phyloP scores from a whole-genome alignment of 2,329 filamentous ascomycete genomes.

The Aspergillus terreus region DNA sequence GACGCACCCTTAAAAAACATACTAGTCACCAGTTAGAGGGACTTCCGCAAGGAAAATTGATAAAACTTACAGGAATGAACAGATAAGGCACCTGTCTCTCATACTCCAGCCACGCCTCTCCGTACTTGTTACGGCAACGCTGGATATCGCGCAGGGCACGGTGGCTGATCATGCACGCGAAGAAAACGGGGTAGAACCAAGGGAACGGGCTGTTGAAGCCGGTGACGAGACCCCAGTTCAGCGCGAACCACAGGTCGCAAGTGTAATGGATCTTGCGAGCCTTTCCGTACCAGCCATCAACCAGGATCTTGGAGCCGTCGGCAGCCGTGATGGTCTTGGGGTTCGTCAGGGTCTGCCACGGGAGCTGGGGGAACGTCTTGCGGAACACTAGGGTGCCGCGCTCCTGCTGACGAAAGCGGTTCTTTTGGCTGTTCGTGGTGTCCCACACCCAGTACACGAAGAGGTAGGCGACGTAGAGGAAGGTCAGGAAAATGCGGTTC shows the following conservation, averaged over 20 bases:
- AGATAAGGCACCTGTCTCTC: constrained; percentile 75
- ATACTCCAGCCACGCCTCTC: constrained; percentile 77
- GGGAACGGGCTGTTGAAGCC: constrained; percentile 79
- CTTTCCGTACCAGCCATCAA: constrained; percentile 81
- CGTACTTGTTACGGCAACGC: constrained; percentile 73
- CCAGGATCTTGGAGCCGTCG: constrained; percentile 71
- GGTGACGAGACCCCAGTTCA: constrained; percentile 76
- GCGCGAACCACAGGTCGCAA: constrained; percentile 73
- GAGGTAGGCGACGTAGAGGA: constrained; percentile 68
- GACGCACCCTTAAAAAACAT: constrained; percentile 26
- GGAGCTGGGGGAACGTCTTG: constrained; percentile 84
- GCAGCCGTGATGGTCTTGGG: constrained; percentile 72
- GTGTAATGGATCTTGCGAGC: constrained; percentile 80
- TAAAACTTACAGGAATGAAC: constrained; percentile 66
- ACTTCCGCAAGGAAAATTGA: not conserved
- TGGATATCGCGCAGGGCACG: constrained; percentile 72
- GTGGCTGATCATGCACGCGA: constrained; percentile 74
- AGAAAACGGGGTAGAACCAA: constrained; percentile 87
- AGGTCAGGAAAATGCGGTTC: constrained; percentile 64
- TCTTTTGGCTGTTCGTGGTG: constrained; percentile 89
- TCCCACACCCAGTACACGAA: constrained; percentile 91
- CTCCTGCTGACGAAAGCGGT: constrained; percentile 79
- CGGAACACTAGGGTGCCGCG: constrained; percentile 66
- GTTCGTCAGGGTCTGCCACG: constrained; percentile 79
- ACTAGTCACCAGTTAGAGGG: constrained; percentile 18